Evolutionary conservation across 139 green algal genomes (phyloP).

Genomic region (Tetraselmis chui): DNA sequence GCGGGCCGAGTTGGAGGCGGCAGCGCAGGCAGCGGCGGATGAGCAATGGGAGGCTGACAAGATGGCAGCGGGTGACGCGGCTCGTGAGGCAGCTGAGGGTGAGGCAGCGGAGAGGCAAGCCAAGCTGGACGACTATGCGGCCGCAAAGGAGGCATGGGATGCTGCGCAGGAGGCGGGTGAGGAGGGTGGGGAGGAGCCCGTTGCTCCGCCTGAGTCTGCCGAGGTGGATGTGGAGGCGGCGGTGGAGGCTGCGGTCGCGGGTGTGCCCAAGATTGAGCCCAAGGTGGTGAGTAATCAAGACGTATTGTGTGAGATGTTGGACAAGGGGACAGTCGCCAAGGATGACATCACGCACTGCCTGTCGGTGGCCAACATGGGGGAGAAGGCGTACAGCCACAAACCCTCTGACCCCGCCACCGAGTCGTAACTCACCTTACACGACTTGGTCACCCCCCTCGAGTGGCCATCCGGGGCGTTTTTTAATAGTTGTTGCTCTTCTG

Average conservation of each 20-base stretch:
- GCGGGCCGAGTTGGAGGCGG: neutral
- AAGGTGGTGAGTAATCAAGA: constrained; percentile 41
- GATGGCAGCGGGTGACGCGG: constrained; percentile 24
- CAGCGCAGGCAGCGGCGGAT: constrained; percentile 26
- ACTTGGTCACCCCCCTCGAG: too few species aligned
- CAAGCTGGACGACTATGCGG: constrained; percentile 28
- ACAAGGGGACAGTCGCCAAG: constrained; percentile 39
- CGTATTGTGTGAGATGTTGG: constrained; percentile 41
- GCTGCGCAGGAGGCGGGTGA: neutral
- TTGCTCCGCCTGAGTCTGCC: constrained; percentile 7
- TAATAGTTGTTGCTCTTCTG: too few species aligned
- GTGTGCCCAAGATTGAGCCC: constrained; percentile 28
- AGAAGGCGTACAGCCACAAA: constrained; percentile 20
- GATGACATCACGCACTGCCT: constrained; percentile 40
- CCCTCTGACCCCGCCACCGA: neutral
- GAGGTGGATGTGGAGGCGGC: constrained; percentile 43
- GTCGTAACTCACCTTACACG: too few species aligned
- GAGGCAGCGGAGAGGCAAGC: constrained; percentile 28
- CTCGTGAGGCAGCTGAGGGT: constrained; percentile 24
- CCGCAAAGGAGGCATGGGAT: constrained; percentile 14
- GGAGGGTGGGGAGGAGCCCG: neutral
- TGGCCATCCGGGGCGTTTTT: too few species aligned
- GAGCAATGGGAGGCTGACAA: constrained; percentile 28
- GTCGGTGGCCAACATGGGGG: constrained; percentile 27
- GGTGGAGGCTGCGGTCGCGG: constrained; percentile 34